phyloP scores from a whole-genome alignment of 2,329 filamentous ascomycete genomes.

The Cryphonectria parasitica region DNA sequence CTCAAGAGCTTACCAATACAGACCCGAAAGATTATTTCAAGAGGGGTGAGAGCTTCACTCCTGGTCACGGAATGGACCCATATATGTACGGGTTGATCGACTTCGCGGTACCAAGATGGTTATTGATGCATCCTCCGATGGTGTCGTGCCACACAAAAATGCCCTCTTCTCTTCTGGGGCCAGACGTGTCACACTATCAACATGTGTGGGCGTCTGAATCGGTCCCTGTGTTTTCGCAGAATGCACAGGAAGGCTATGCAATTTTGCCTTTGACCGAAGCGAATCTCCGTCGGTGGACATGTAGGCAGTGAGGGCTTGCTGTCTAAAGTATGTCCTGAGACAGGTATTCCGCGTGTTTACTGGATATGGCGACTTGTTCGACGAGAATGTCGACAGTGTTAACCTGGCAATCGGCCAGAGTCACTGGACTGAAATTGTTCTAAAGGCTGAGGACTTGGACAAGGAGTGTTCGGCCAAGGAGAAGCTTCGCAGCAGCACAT shows the following conservation, averaged over 20 bases:
- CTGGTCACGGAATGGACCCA: not conserved
- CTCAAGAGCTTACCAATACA: not conserved
- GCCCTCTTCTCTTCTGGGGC: not conserved
- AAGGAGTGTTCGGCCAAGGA: not conserved
- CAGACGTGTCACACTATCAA: not conserved
- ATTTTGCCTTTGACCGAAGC: not conserved
- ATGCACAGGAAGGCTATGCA: not conserved
- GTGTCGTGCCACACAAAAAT: not conserved
- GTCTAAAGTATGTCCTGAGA: not conserved
- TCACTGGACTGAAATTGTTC: not conserved
- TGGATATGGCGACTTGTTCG: not conserved
- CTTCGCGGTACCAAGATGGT: not conserved
- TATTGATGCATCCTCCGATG: not conserved
- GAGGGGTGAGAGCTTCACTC: not conserved
- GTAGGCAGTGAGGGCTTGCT: not conserved
- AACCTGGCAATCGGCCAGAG: not conserved
- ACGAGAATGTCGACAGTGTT: not conserved
- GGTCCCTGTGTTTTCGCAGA: not conserved
- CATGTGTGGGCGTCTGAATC: not conserved
- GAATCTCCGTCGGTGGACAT: not conserved
- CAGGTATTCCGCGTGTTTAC: not conserved
- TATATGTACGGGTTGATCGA: rapidly evolving
- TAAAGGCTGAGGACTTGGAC: not conserved
- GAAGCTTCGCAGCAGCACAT: not conserved
- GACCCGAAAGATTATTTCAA: not conserved